Percentiles rank a stretch among this genome's conserved stretches.
Evolutionary conservation across 768 basidiomycete species (phyloP).

Genomic region (Hypsizygus marmoreus): DNA sequence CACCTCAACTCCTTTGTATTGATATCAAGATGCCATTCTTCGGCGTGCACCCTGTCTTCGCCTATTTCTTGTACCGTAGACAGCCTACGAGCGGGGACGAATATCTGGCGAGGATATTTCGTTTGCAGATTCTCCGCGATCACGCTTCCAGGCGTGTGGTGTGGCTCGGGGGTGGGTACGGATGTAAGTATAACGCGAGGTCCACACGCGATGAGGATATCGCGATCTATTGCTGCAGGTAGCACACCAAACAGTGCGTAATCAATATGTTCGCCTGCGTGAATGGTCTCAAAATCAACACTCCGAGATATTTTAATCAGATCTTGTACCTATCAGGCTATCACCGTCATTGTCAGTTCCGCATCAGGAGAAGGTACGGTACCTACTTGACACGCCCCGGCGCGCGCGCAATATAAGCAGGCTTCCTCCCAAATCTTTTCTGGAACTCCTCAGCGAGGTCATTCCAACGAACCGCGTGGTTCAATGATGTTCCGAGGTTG

Average conservation of each 20-base stretch:
- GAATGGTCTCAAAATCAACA: too few relatives aligned
- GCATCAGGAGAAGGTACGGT: too few relatives aligned
- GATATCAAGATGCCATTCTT: constrained; percentile 76
- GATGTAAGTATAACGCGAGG: constrained; percentile 34
- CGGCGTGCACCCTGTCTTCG: constrained; percentile 41
- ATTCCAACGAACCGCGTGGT: constrained; percentile 63
- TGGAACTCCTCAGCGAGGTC: constrained; percentile 62
- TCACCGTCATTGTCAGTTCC: background rate
- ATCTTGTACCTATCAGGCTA: constrained; percentile 55
- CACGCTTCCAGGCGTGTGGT: constrained; percentile 52
- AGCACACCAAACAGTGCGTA: constrained; percentile 83
- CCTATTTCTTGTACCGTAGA: constrained; percentile 22
- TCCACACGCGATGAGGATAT: constrained; percentile 78
- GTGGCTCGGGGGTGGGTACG: constrained; percentile 21
- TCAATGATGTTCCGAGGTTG: constrained; percentile 52
- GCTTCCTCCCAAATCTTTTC: constrained; percentile 63
- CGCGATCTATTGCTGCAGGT: constrained; percentile 82
- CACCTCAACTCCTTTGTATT: constrained; percentile 69
- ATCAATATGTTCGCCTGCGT: constrained; percentile 79
- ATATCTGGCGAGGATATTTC: constrained; percentile 62
- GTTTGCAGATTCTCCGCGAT: constrained; percentile 61
- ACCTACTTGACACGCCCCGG: constrained; percentile 79
- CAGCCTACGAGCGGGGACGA: constrained; percentile 50
- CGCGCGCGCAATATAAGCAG: constrained; percentile 72
- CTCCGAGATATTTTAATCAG: too few relatives aligned